These are phyloP conservation scores for Rhododendron ferrugineum DNA, from an alignment of 148 eudicot species.

Conservation along the genomic window DNA sequence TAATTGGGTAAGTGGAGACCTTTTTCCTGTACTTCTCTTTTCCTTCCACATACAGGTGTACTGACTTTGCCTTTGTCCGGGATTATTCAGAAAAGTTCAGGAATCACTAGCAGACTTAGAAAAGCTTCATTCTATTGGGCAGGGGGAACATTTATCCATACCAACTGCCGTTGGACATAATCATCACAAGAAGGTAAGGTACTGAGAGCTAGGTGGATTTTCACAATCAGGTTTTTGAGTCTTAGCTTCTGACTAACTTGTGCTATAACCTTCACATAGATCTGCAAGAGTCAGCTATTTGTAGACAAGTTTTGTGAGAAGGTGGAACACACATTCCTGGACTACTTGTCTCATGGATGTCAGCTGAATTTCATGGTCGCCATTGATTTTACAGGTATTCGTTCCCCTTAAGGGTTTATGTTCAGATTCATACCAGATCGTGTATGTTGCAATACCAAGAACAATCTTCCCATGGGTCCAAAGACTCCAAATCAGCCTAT, in stretches of 20 bases:
- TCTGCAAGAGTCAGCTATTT: slow-evolving; percentile 73
- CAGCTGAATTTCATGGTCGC: slow-evolving; percentile 99
- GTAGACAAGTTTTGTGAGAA: slow-evolving; percentile 76
- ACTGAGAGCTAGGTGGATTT: slow-evolving; percentile 7
- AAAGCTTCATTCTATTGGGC: slow-evolving; percentile 55
- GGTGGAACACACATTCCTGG: slow-evolving; percentile 74
- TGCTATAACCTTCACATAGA: slow-evolving; percentile 34
- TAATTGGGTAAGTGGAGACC: slow-evolving; percentile 60
- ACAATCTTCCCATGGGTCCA: not conserved
- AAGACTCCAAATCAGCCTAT: not conserved
- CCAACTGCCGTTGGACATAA: slow-evolving; percentile 54
- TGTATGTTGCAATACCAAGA: not conserved
- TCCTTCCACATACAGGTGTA: not conserved
- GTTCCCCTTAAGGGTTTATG: not conserved
- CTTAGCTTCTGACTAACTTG: slow-evolving; percentile 15
- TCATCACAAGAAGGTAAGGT: slow-evolving; percentile 53
- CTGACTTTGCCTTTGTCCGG: slow-evolving; percentile 16
- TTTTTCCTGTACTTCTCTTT: slow-evolving; percentile 10
- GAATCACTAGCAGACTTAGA: slow-evolving; percentile 70
- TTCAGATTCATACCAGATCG: not conserved
- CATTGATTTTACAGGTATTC: slow-evolving; percentile 88
- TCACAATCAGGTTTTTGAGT: not conserved
- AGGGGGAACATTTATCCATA: slow-evolving; percentile 52
- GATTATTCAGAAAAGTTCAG: slow-evolving; percentile 54
- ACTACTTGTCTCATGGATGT: slow-evolving; percentile 81